Conservation (phyloP, 2,329 filamentous ascomycete genomes). For the Fusarium sp. region DNA sequence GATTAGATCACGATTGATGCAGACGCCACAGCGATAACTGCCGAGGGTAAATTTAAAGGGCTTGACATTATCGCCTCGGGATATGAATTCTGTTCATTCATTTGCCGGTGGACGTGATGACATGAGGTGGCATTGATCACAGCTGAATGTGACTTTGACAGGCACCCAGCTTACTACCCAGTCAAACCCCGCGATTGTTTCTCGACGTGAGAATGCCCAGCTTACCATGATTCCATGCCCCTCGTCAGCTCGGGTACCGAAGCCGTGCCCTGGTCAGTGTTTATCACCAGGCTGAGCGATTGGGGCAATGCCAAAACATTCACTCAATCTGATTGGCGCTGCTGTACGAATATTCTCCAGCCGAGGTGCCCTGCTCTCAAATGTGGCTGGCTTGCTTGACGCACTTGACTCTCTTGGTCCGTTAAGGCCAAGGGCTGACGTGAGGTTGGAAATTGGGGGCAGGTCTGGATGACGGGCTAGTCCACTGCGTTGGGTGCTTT, state of each 20-base stretch:
- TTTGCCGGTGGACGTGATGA: too few relatives aligned
- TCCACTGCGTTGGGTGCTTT: not conserved
- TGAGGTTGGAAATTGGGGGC: not conserved
- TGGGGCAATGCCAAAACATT: not conserved
- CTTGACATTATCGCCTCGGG: too few relatives aligned
- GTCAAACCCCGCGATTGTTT: not conserved
- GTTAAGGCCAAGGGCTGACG: not conserved
- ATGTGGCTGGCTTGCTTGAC: not conserved
- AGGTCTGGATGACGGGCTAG: not conserved
- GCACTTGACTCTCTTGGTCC: not conserved
- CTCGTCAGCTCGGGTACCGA: not conserved
- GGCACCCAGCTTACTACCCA: not conserved
- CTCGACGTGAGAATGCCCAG: not conserved
- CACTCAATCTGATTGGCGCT: not conserved
- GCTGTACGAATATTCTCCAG: not conserved
- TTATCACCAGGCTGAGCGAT: not conserved
- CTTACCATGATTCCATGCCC: not conserved
- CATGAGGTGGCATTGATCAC: not conserved
- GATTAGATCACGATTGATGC: too few relatives aligned
- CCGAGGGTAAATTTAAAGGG: too few relatives aligned
- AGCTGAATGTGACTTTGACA: not conserved
- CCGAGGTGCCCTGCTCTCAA: not conserved
- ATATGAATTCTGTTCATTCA: too few relatives aligned
- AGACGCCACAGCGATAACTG: too few relatives aligned
- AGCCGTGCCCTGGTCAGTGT: not conserved